Conservation (phyloP, 2,329 filamentous ascomycete species). For the Penicillium sp. region DNA sequence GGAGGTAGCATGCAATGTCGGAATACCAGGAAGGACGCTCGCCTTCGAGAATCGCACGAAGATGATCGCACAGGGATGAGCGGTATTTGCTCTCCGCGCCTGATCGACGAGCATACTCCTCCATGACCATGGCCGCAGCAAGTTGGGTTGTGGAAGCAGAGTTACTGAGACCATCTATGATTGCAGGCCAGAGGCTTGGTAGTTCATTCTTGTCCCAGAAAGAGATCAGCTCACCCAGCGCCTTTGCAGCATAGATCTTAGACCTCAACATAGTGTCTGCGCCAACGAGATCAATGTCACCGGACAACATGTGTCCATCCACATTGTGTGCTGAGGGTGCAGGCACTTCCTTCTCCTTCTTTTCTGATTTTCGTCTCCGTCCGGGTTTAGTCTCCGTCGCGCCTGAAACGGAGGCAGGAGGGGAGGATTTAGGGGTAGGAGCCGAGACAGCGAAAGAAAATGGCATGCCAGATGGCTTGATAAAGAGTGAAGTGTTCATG, state of each 20-base stretch:
- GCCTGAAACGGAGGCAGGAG: conserved; percentile 45
- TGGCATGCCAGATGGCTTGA: conserved; percentile 85
- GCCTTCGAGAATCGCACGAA: conserved; percentile 74
- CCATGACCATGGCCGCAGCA: conserved; percentile 74
- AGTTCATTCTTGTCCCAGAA: conserved; percentile 60
- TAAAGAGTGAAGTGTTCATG: conserved; percentile 85
- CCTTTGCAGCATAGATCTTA: conserved; percentile 78
- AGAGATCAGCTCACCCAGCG: conserved; percentile 79
- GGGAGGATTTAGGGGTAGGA: conserved; percentile 40
- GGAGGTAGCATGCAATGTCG: conserved; percentile 84
- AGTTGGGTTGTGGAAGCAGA: conserved; percentile 82
- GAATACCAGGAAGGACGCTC: conserved; percentile 80
- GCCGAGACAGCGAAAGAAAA: conserved; percentile 55
- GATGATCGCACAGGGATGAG: conserved; percentile 48
- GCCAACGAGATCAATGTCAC: conserved; percentile 91
- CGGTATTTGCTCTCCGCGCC: conserved; percentile 35
- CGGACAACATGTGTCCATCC: conserved; percentile 95
- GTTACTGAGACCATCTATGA: conserved; percentile 67
- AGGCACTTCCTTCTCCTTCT: conserved; percentile 69
- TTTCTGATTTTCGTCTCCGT: conserved; percentile 79
- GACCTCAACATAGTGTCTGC: conserved; percentile 84
- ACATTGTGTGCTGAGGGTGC: conserved; percentile 80
- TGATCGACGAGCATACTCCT: conserved; percentile 71
- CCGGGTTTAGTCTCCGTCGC: conserved; percentile 62
- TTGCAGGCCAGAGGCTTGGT: conserved; percentile 57